Evolutionary conservation across 2,329 filamentous ascomycete species (phyloP), one percentile per base, ranked within the genome.

Genomic region (Metarhizium brunneum): DNA sequence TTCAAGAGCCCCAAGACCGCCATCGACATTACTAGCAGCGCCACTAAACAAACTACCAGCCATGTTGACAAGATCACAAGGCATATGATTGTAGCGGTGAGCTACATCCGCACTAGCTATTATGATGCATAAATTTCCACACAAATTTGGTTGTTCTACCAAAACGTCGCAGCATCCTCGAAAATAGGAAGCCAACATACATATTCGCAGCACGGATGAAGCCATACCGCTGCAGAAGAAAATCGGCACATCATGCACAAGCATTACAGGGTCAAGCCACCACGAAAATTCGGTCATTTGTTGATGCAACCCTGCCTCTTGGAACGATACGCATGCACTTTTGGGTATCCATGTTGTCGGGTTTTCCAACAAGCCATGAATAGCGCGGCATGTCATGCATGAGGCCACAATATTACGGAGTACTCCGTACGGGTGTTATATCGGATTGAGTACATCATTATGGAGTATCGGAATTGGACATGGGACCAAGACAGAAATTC

Each of bases 341-440:
- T 47, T 53, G 58, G 58, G 54, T 47, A 50, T 58, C 59, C 56
- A 49, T 52, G 49, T 54, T 52, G 49, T 56, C 56, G 58, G 57
- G 51, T 56, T 57, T 42, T 25, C 25, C 50, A 49, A 53, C 35
- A 14, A 49, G 51, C 40, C 36, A 53, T 50, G 4, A 47, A 13
- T 29, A 14, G 35, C 10, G 38, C 50, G 60, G 61, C 60, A 62
- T 59, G 60, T 55, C 58, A 59, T 61, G 57, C 60, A 61, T 62
- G 56, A 50, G 56, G 54, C 59, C 51, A 58, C 59, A 40, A 4
- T 40, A 14, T 16, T 13, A 16, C 8, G 38, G 8, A 40, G 10
- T 40, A 13, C 8, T 40, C 38, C 38, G 2, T 40, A 5, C 38
- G 38, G 7, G 38, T 13, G 38, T 40, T 40, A 16, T 14, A 14